Base-by-base conservation (phyloP, 108 stramenopile genomes). In the Cyclostephanos invisitatus region DNA sequence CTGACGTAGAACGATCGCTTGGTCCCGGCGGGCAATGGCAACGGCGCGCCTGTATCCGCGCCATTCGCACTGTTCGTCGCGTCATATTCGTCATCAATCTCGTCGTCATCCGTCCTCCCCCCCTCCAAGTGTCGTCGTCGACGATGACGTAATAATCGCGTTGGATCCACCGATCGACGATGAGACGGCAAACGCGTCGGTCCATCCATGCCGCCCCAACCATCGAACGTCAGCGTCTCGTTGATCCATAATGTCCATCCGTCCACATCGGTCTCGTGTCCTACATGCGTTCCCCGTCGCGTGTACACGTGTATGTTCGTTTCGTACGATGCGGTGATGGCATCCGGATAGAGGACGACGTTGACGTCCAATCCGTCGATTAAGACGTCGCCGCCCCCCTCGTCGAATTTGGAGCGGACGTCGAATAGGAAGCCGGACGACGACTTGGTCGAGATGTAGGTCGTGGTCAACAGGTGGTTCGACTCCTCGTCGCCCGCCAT, bases 341-440 rank as follows among this genome's bases (percentile, higher is more conserved):
- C 32, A 32, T 4, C 32, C 32, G 32, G 3, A 32, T 32, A 32
- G 2, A 40, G 40, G 1, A 46, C 14, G 15, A 46, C 44, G 15
- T 46, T 46, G 15, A 46, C 44, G 44, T 46, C 44, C 12, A 46
- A 14, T 15, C 44, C 44, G 44, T 46, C 12, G 0, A 46, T 46
- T 3, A 15, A 0, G 11, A 46, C 17, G 40, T 11, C 40, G 7
- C 11, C 10, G 0, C 44, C 44, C 44, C 12, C 44, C 44, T 15
- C 12, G 10, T 9, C 8, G 7, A 1, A 1, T 11, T 56, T 57
- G 12, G 56, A n/a, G 56, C 56, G 56, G 17, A 57, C 18, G 56
- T 57, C 14, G 56, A 57, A 57, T 14, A 57, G 18, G 14, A 57
- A 57, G 14, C 56, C 56, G 56, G 56, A 29, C 0, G 56, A 29